Evolutionary conservation across 2,329 filamentous ascomycete genomes (phyloP).

Genomic region (Teratosphaeria nubilosa): DNA sequence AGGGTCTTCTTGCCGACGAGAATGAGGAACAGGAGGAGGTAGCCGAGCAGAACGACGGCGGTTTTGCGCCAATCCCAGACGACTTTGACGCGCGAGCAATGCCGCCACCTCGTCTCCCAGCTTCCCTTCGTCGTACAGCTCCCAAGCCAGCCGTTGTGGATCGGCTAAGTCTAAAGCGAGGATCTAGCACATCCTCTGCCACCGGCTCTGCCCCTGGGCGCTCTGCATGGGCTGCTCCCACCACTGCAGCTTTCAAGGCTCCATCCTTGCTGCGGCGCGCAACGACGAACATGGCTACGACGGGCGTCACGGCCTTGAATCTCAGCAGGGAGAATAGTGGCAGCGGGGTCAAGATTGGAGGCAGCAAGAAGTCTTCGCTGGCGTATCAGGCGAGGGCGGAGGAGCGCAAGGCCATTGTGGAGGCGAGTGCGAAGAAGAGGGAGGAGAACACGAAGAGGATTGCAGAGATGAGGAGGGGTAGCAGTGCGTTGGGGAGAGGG

Average conservation of each 20-base stretch:
- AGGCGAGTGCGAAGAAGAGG: conserved; percentile 43
- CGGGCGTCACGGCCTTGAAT: conserved; percentile 28
- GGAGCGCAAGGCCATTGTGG: conserved; percentile 42
- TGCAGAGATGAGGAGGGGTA: conserved; percentile 30
- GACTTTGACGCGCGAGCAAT: conserved; percentile 12
- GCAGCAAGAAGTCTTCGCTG: conserved; percentile 50
- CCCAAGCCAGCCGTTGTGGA: conserved; percentile 49
- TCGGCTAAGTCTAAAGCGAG: conserved; percentile 56
- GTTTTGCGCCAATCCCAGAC: conserved; percentile 18
- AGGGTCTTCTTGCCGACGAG: conserved; percentile 43
- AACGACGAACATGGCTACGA: conserved; percentile 35
- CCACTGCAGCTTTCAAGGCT: conserved; percentile 48
- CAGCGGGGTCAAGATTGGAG: conserved; percentile 33
- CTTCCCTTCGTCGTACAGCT: conserved; percentile 28
- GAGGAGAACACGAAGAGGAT: conserved; percentile 38
- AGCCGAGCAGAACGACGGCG: conserved; percentile 22
- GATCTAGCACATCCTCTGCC: conserved; percentile 13
- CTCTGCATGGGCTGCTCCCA: conserved; percentile 28
- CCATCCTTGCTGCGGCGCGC: conserved; percentile 63
- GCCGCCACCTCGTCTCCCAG: conserved; percentile 30
- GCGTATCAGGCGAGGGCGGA: conserved; percentile 51
- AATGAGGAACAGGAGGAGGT: conserved; percentile 37
- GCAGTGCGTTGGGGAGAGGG: conserved; percentile 26
- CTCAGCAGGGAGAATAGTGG: conserved; percentile 21
- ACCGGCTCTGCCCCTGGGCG: conserved; percentile 5